Conservation (phyloP, 169 alveolate species). For the Cryptosporidium tyzzeri region DNA sequence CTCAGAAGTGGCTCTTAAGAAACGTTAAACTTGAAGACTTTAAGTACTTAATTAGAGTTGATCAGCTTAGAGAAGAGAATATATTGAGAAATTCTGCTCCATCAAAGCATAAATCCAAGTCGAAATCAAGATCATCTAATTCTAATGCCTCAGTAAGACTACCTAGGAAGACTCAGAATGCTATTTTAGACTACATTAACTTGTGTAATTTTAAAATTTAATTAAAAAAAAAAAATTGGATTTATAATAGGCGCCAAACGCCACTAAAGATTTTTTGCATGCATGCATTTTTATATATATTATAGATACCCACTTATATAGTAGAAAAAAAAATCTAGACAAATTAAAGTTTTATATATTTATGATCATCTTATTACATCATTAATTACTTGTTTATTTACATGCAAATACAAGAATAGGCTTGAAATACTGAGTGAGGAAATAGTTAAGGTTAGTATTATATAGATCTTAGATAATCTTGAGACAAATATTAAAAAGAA, state of each 20-base stretch:
- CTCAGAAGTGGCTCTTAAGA: slow-evolving; percentile 66
- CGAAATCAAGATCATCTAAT: background rate
- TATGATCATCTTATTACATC: slow-evolving; percentile 19
- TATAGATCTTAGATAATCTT: background rate
- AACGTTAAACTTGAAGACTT: slow-evolving; percentile 45
- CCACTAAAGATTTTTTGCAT: background rate
- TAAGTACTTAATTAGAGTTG: slow-evolving; percentile 18
- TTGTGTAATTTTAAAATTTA: background rate
- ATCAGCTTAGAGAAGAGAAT: background rate
- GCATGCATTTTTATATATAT: background rate
- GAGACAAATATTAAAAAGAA: background rate
- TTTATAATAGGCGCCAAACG: background rate
- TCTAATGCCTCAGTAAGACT: background rate
- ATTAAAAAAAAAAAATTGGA: background rate
- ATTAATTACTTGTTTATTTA: slow-evolving; percentile 32
- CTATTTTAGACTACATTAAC: slow-evolving; percentile 1
- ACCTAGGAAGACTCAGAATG: slow-evolving; percentile 27
- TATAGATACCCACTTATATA: background rate
- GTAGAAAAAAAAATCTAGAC: background rate
- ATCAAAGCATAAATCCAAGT: background rate
- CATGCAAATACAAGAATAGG: slow-evolving; percentile 10
- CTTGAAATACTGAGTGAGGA: slow-evolving; percentile 4
- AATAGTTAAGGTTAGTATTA: slow-evolving; percentile 5
- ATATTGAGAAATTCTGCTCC: background rate
- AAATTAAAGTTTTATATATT: background rate